Evolutionary conservation across 1,284 basidiomycete genomes (phyloP).

Genomic region (Megacollybia platyphylla): DNA sequence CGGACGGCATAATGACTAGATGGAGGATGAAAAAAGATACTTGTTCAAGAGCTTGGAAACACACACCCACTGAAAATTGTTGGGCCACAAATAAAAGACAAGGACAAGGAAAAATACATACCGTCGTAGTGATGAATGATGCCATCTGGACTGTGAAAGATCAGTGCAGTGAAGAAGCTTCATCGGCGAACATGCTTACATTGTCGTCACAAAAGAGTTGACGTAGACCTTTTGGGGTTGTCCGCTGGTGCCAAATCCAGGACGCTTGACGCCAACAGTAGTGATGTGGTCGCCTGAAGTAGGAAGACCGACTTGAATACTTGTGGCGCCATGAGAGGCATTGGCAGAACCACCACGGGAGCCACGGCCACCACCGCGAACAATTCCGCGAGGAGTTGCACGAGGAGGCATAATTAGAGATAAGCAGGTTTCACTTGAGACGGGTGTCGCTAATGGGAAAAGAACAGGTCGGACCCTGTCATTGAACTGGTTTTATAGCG

Average conservation of each 20-base stretch:
- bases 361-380: conserved; percentile 17
- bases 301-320: conserved; percentile 16
- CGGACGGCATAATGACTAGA: conserved; percentile 48
- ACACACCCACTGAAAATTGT: conserved; percentile 41
- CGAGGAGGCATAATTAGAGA: neutral
- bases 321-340: conserved; percentile 9
- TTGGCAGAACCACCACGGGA: conserved; percentile 23
- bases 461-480: neutral
- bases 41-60: neutral
- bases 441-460: neutral
- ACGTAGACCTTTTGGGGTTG: conserved; percentile 36
- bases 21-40: neutral
- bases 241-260: conserved; percentile 48
- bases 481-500: neutral
- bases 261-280: conserved; percentile 41
- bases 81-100: too few species aligned
- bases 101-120: conserved; percentile 11
- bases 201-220: conserved; percentile 51
- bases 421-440: neutral
- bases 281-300: conserved; percentile 35
- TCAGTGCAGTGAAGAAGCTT: neutral
- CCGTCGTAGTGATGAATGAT: conserved; percentile 69
- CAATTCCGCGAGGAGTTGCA: conserved; percentile 17
- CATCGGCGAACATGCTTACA: conserved; percentile 11
- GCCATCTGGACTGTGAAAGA: conserved; percentile 22